Evolutionary conservation across 768 basidiomycete genomes (phyloP), one percentile per base, ranked within the genome.

Genomic region (Macrolepiota albuminosa): DNA sequence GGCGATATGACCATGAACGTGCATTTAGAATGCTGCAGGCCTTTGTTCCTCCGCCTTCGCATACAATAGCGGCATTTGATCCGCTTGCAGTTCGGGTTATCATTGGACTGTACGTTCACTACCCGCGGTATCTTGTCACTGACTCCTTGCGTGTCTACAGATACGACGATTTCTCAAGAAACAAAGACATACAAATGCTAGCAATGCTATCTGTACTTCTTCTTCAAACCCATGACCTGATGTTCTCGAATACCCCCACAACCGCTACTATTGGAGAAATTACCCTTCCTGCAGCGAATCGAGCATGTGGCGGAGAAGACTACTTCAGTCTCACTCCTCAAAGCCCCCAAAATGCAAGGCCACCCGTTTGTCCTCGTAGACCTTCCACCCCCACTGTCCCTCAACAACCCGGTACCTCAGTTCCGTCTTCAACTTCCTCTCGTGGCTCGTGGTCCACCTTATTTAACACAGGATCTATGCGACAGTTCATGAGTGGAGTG

Each of bases 371-470:
- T 83, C 77, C 81, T n/a, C 80, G 80, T 18, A 71, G 31, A 54
- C 18, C 80, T 0, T 80, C 84, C 1, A 73, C 78, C 5, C 78
- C 78, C 1, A 65, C 77, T 21, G 75, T 70, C 10, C 69, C 70
- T 29, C 61, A 64, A 45, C 64, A 64, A 36, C 54, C 74, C 4
- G 68, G 79, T 2, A 71, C 79, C 0, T 76, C 80, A 0, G 65
- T 82, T 43, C 73, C 79, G 48, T 75, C 84, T 0, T 85, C 86
- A 0, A 81, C 73, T 49, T 85, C 88, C 3, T 91, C 91, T 2
- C 79, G 85, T 47, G 89, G 85, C 9, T 91, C 91, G 0, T 93
- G 91, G 91, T 88, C 89, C 0, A 91, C 85, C 66, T 67, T 93
- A 11, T 89, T 91, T 69, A 87, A 84, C 60, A 75, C 88, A 0